Base-by-base conservation (phyloP, 208 protist genomes). In the Acanthamoeba lenticulata region DNA sequence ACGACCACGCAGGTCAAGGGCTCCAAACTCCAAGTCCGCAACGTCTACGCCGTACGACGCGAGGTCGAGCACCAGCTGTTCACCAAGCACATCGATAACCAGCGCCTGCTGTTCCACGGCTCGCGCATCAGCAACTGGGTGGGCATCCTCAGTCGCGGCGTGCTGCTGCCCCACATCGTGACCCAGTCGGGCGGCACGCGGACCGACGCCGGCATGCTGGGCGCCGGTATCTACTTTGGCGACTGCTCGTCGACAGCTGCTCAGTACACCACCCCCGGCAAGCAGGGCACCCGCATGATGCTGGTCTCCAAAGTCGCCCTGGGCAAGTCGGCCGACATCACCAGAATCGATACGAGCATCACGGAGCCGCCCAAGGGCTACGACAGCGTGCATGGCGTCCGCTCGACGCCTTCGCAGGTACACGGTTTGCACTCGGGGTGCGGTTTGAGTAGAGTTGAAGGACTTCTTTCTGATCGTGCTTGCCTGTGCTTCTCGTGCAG, bases 141-240 rank as follows among this genome's bases (percentile, higher is more conserved):
- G 77, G 94, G 91, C 69, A 89, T 74, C 19, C 92, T 27, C 32
- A 52, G 45, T 60, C 62, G 94, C 42, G 94, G 94, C 52, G 38
- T 95, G 49, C 60, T 95, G 0, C 36, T 94, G 44, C 94, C 94
- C 47, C 94, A 95, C 83, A 40, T 95, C 6, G 81, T 94, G 0
- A 93, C 92, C 21, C 55, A 90, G 9, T 5, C 79, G 1, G 91
- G 92, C n/a, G 47, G 32, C 27, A 44, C 13, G 4, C 44, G 94
- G 44, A 88, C 92, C 40, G 91, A 95, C 88, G 57, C 62, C 17
- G 94, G 94, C 67, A 93, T 85, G 36, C 32, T 95, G 2, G 94
- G 94, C 38, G 44, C 65, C 17, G 94, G 94, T 60, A 95, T 95
- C 40, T 95, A 95, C 45, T 95, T 95, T 88, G 90, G 91, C 40